Evolutionary conservation across 2,329 filamentous ascomycete genomes (phyloP).

Genomic region (Neofusicoccum cordaticola): DNA sequence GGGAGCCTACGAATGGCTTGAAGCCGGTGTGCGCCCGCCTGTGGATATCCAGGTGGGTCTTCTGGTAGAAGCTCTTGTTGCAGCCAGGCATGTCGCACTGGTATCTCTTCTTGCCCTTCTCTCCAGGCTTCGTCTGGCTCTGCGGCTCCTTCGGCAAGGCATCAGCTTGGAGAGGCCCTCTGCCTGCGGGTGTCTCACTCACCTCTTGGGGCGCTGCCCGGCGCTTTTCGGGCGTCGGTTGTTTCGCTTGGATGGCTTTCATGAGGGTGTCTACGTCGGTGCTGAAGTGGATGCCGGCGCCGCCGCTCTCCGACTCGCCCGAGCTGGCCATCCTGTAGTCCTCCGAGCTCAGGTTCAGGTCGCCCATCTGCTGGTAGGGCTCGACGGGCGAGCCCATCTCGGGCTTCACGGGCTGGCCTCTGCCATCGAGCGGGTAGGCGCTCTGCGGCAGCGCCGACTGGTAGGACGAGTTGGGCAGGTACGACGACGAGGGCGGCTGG

Average conservation of each 20-base stretch:
- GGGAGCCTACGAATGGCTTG: constrained; percentile 74
- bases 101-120: constrained; percentile 62
- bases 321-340: constrained; percentile 32
- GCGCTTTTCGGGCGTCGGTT: constrained; percentile 40
- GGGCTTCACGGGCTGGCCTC: constrained; percentile 41
- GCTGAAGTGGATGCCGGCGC: constrained; percentile 61
- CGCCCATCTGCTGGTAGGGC: constrained; percentile 38
- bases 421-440: constrained; percentile 18
- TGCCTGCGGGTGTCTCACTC: constrained; percentile 4
- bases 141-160: background rate
- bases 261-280: constrained; percentile 85
- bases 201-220: constrained; percentile 32
- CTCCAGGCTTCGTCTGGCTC: constrained; percentile 24
- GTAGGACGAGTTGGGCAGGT: background rate
- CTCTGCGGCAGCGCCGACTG: background rate
- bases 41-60: constrained; percentile 91
- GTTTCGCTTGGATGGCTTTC: constrained; percentile 77
- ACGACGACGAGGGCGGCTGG: background rate
- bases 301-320: constrained; percentile 35
- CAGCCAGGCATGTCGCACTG: constrained; percentile 72
- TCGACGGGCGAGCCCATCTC: constrained; percentile 44
- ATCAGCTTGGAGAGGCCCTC: background rate
- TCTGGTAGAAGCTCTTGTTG: constrained; percentile 80
- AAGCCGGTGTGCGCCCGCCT: constrained; percentile 82
- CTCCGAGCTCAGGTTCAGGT: constrained; percentile 19